These are phyloP conservation scores for Scedosporium boydii DNA, from an alignment of 2,329 filamentous ascomycete species.

Conservation along the genomic window DNA sequence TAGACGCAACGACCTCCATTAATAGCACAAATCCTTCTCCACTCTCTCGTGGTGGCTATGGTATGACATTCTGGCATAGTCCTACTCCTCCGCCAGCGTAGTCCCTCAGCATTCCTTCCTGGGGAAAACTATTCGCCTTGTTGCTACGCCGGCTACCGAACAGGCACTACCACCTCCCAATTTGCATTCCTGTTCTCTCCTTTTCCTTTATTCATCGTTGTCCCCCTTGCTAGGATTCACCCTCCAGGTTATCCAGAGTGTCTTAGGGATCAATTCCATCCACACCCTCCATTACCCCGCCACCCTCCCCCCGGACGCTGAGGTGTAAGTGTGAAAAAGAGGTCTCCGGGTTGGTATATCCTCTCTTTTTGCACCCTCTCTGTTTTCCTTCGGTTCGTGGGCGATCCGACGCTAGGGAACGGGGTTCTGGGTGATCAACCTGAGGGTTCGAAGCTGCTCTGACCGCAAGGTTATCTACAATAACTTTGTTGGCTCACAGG, in stretches of 20 bases:
- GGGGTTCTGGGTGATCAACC: conserved; percentile 4
- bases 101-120: neutral
- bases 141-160: too few species aligned
- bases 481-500: conserved; percentile 6
- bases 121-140: too few species aligned
- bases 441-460: neutral
- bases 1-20: neutral
- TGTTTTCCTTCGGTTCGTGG: conserved; percentile 4
- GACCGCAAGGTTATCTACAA: conserved; percentile 1
- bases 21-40: neutral
- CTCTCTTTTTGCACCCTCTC: neutral
- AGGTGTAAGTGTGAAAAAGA: neutral
- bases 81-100: neutral
- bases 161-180: neutral
- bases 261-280: neutral
- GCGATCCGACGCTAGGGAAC: conserved; percentile 7
- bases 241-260: neutral
- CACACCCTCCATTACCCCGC: neutral
- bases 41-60: neutral
- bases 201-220: neutral
- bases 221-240: neutral
- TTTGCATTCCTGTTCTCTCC: neutral
- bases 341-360: neutral
- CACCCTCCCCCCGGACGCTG: neutral
- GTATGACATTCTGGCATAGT: neutral